These are phyloP conservation scores for Floccularia luteovirens DNA, from an alignment of 768 basidiomycete species.

Conservation along the genomic window DNA sequence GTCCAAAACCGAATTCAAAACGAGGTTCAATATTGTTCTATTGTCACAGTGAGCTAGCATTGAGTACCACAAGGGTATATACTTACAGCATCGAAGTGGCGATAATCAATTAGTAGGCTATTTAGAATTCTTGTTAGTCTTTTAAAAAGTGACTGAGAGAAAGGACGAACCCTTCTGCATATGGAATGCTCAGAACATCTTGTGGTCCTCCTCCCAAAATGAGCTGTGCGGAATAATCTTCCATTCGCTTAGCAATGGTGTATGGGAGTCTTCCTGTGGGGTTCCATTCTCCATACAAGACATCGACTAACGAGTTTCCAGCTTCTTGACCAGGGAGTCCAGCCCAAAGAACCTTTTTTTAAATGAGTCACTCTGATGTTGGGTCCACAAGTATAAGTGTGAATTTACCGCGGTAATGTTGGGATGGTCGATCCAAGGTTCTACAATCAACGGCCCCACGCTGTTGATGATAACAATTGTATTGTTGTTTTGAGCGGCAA, in stretches of 20 bases:
- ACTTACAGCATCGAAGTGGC: slow-evolving; percentile 42
- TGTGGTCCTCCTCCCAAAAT: too few relatives aligned
- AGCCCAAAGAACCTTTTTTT: too few relatives aligned
- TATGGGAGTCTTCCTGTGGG: slow-evolving; percentile 69
- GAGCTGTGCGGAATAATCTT: too few relatives aligned
- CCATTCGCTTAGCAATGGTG: slow-evolving; percentile 66
- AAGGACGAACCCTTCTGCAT: background rate
- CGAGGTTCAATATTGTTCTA: slow-evolving; percentile 38
- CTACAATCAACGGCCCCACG: slow-evolving; percentile 51
- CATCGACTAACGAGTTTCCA: slow-evolving; percentile 69
- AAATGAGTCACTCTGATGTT: background rate
- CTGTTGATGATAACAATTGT: slow-evolving; percentile 66
- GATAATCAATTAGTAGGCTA: slow-evolving; percentile 54
- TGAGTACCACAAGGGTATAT: background rate
- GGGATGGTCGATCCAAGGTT: slow-evolving; percentile 65
- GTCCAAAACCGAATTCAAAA: slow-evolving; percentile 66
- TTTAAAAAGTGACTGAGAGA: background rate
- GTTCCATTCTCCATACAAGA: slow-evolving; percentile 72
- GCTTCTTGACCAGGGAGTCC: slow-evolving; percentile 67
- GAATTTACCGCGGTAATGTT: slow-evolving; percentile 59
- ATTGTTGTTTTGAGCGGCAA: slow-evolving; percentile 61
- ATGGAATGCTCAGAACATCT: background rate
- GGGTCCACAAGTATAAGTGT: background rate
- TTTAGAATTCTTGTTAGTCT: background rate
- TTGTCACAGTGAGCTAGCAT: background rate